phyloP scores from a whole-genome alignment of 2,329 filamentous ascomycete genomes.

The Epichloe amarillans region DNA sequence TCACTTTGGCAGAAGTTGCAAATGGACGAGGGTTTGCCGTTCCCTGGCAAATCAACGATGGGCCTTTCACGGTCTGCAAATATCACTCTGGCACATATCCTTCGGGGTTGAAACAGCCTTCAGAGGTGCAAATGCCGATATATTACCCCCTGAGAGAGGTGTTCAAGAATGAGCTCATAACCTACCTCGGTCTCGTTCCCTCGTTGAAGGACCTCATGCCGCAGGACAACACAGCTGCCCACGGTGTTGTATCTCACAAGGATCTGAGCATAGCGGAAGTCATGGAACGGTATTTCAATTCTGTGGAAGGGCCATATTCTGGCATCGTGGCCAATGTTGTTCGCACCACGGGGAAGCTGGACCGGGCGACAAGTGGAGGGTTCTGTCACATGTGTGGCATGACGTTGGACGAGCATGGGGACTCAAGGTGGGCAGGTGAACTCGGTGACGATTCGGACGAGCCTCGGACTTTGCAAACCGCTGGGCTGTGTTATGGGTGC shows the following conservation, averaged over 20 bases:
- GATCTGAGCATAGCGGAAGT: slow-evolving; percentile 83
- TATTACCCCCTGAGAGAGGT: slow-evolving; percentile 73
- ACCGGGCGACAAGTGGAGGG: slow-evolving; percentile 28
- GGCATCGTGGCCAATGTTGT: slow-evolving; percentile 94
- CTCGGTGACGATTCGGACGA: slow-evolving; percentile 32
- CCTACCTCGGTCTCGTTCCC: slow-evolving; percentile 46
- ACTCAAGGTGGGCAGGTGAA: slow-evolving; percentile 50
- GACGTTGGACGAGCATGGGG: slow-evolving; percentile 45
- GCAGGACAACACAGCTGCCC: slow-evolving; percentile 17
- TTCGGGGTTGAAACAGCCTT: slow-evolving; percentile 7
- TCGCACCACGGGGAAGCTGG: slow-evolving; percentile 73
- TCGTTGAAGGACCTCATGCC: slow-evolving; percentile 36
- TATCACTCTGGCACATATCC: slow-evolving; percentile 15
- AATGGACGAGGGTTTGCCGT: slow-evolving; percentile 80
- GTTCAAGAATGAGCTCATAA: slow-evolving; percentile 63
- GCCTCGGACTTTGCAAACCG: slow-evolving; percentile 11
- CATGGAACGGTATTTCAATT: slow-evolving; percentile 74
- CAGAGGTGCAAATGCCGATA: slow-evolving; percentile 27
- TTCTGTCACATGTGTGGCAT: slow-evolving; percentile 58
- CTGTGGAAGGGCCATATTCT: slow-evolving; percentile 72
- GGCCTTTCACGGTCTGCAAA: slow-evolving; percentile 29
- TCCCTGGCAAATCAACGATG: slow-evolving; percentile 72
- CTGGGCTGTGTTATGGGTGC: slow-evolving; percentile 59
- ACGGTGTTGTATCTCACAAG: slow-evolving; percentile 47
- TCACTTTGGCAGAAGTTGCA: slow-evolving; percentile 74